Conservation (phyloP, 805 yeast species). For the Yarrowia phangngaensis region DNA sequence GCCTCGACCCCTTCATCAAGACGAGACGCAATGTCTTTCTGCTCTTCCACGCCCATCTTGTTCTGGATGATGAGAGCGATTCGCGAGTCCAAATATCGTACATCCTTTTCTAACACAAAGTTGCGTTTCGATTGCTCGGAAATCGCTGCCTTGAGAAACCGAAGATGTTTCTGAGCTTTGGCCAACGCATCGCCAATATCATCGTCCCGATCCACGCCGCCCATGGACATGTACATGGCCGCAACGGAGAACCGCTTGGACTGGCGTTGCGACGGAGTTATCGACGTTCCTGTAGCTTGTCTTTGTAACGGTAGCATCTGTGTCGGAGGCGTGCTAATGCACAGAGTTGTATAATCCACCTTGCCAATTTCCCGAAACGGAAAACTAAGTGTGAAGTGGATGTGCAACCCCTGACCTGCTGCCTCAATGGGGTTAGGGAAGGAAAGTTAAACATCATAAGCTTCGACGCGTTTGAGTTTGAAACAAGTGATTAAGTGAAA, state of each 20-base stretch:
- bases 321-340: background rate
- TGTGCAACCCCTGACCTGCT: no score
- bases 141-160: slow-evolving; percentile 38
- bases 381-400: no score
- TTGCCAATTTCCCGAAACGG: no score
- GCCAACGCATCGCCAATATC: slow-evolving; percentile 40
- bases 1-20: slow-evolving; percentile 32
- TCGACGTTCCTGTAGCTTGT: slow-evolving; percentile 21
- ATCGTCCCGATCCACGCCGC: slow-evolving; percentile 39
- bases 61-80: slow-evolving; percentile 43
- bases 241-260: slow-evolving; percentile 40
- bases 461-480: no score
- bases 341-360: no score
- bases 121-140: slow-evolving; percentile 41
- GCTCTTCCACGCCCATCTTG: slow-evolving; percentile 41
- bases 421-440: no score
- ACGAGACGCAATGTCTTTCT: slow-evolving; percentile 38
- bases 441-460: no score
- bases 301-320: slow-evolving; percentile 21
- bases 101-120: slow-evolving; percentile 41
- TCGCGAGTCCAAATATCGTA: slow-evolving; percentile 41
- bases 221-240: slow-evolving; percentile 39
- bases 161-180: slow-evolving; percentile 37
- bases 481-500: no score
- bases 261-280: slow-evolving; percentile 30